Percentiles rank a stretch among this genome's conserved stretches.
Conservation (phyloP, 75 land plant species). For the Azolla pinnata region DNA sequence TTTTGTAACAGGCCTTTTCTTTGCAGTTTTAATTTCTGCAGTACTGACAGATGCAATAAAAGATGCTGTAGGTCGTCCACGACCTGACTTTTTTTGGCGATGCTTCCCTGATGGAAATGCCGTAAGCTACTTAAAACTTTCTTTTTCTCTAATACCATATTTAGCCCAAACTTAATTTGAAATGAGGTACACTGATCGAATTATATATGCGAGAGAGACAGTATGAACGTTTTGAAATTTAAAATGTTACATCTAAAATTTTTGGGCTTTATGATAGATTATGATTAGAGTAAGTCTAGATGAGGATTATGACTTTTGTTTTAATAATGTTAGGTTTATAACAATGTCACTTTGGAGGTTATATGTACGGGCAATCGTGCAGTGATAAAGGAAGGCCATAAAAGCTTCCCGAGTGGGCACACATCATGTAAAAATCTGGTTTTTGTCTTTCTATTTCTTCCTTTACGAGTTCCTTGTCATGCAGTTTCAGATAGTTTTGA, state of each 20-base stretch:
- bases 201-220: no score
- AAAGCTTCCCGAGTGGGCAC: slow-evolving; percentile 77
- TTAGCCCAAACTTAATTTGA: no score
- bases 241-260: no score
- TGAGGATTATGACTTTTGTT: no score
- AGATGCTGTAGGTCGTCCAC: slow-evolving; percentile 85
- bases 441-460: neutral
- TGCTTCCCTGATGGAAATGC: slow-evolving; percentile 82
- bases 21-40: slow-evolving; percentile 53
- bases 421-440: slow-evolving; percentile 32
- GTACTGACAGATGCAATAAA: slow-evolving; percentile 79
- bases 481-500: neutral
- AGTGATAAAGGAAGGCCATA: slow-evolving; percentile 82
- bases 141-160: neutral
- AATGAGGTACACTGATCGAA: no score
- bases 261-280: no score
- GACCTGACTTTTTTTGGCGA: slow-evolving; percentile 89
- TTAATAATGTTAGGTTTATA: slow-evolving; percentile 40
- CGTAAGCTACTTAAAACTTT: slow-evolving; percentile 17
- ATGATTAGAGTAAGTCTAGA: neutral
- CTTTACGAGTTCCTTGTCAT: no score
- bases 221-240: neutral
- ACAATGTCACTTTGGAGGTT: slow-evolving; percentile 34
- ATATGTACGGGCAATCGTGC: slow-evolving; percentile 42
- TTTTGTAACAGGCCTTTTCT: slow-evolving; percentile 78